phyloP scores from a whole-genome alignment of 257 asterid genomes.

The Ocimum tenuiflorum region DNA sequence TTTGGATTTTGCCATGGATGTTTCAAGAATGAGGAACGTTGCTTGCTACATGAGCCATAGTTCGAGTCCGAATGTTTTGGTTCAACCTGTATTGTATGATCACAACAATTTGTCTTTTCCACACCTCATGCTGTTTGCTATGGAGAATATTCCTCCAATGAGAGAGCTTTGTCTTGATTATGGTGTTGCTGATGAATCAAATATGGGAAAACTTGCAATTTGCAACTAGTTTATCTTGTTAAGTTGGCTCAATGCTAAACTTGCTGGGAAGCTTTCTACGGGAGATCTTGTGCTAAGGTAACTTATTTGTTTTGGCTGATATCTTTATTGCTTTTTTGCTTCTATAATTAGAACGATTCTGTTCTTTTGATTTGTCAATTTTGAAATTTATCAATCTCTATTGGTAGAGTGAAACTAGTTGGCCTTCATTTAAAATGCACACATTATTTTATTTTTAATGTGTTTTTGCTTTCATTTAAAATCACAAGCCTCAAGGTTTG shows the following conservation, averaged over 20 bases:
- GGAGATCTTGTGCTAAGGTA: slow-evolving; percentile 23
- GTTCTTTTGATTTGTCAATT: no score
- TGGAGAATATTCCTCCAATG: slow-evolving; percentile 88
- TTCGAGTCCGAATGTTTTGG: slow-evolving; percentile 58
- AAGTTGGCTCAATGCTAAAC: slow-evolving; percentile 21
- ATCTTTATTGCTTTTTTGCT: not conserved
- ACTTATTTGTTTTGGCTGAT: not conserved
- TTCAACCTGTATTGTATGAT: slow-evolving; percentile 78
- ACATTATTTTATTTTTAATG: no score
- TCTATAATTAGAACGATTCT: no score
- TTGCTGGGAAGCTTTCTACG: slow-evolving; percentile 5
- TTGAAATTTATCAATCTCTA: no score
- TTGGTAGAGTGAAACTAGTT: no score
- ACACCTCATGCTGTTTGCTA: slow-evolving; percentile 77
- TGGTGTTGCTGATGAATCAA: slow-evolving; percentile 66
- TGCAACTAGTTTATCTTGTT: slow-evolving; percentile 37
- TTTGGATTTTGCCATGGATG: slow-evolving; percentile 80
- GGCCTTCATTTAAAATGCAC: no score
- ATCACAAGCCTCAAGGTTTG: no score
- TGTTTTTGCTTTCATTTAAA: no score
- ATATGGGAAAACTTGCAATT: slow-evolving; percentile 62
- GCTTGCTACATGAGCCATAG: slow-evolving; percentile 90
- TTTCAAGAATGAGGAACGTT: slow-evolving; percentile 73
- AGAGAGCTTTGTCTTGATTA: slow-evolving; percentile 77
- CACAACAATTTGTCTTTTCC: slow-evolving; percentile 73